phyloP scores from a whole-genome alignment of 2,329 filamentous ascomycete genomes.

The Phaeosphaeria sp. region DNA sequence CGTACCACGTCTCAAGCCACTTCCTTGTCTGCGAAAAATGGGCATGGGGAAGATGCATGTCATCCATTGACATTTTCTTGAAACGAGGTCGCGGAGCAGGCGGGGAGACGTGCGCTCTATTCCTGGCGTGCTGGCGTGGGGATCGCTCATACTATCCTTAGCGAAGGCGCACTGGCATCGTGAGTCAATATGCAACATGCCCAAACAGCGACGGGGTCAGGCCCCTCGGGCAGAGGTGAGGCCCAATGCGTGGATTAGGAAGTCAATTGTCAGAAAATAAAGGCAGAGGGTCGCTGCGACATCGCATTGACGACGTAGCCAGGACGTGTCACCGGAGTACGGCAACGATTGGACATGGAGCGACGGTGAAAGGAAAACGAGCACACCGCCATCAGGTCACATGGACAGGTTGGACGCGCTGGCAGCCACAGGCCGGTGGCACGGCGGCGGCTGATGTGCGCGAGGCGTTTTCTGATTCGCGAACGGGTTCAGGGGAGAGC shows the following conservation, averaged over 20 bases:
- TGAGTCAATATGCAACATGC: conserved; percentile 6
- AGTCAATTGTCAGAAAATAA: not conserved
- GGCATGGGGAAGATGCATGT: conserved; percentile 32
- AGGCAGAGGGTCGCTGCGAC: conserved; percentile 1
- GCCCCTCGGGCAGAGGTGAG: not conserved
- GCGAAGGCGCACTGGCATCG: not conserved
- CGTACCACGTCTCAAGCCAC: not conserved
- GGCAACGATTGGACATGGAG: conserved; percentile 24
- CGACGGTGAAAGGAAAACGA: conserved; percentile 11
- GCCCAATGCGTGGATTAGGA: conserved; percentile 1
- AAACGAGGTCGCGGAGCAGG: conserved; percentile 12
- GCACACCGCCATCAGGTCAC: conserved; percentile 46
- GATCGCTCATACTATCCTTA: conserved; percentile 2
- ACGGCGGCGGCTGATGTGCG: conserved; percentile 25
- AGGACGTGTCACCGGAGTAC: conserved; percentile 3
- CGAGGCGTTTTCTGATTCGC: conserved; percentile 35
- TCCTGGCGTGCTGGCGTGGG: conserved; percentile 4
- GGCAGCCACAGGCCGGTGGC: conserved; percentile 6
- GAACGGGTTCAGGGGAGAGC: conserved; percentile 30
- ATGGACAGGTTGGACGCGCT: conserved; percentile 26
- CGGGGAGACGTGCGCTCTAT: conserved; percentile 19
- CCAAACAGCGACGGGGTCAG: conserved; percentile 1
- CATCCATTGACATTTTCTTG: conserved; percentile 26
- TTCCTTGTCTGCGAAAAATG: not conserved
- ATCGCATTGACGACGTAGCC: conserved; percentile 6